Conservation (phyloP, 164 flowering plant species). For the Tinospora cordifolia region DNA sequence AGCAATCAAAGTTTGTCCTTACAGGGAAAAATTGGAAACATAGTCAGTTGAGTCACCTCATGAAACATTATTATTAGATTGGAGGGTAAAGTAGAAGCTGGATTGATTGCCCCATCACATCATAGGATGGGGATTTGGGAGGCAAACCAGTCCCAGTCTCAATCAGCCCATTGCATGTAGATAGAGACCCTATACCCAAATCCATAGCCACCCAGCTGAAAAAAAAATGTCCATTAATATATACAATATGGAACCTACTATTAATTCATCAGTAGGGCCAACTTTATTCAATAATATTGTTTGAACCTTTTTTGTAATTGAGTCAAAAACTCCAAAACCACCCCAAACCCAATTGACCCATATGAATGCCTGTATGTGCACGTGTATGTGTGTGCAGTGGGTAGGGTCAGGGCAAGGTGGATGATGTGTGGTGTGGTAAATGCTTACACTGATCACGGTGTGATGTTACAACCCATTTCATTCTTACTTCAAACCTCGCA, state of each 20-base stretch:
- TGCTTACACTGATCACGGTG: not conserved
- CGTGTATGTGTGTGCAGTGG: too few species aligned
- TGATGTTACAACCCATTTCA: not conserved
- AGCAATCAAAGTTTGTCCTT: slow-evolving; percentile 1
- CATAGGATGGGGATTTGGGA: not conserved
- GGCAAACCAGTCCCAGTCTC: not conserved
- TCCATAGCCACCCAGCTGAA: too few species aligned
- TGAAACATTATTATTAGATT: not conserved
- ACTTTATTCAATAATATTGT: too few species aligned
- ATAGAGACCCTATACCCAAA: not conserved
- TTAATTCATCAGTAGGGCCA: too few species aligned
- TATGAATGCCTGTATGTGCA: too few species aligned
- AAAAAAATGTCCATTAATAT: too few species aligned
- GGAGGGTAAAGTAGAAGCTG: not conserved
- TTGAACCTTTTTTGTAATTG: too few species aligned
- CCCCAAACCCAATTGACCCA: not conserved
- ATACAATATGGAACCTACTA: too few species aligned
- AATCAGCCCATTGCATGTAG: not conserved
- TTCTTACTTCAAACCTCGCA: slow-evolving; percentile 1
- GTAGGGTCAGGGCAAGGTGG: too few species aligned
- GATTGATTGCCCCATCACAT: slow-evolving; percentile 5
- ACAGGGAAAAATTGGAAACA: slow-evolving; percentile 1
- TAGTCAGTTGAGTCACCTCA: slow-evolving; percentile 4
- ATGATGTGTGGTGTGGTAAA: not conserved
- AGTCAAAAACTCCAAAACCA: too few species aligned